phyloP scores from a whole-genome alignment of 2,329 filamentous ascomycete genomes.

The Diplodia intermedia region DNA sequence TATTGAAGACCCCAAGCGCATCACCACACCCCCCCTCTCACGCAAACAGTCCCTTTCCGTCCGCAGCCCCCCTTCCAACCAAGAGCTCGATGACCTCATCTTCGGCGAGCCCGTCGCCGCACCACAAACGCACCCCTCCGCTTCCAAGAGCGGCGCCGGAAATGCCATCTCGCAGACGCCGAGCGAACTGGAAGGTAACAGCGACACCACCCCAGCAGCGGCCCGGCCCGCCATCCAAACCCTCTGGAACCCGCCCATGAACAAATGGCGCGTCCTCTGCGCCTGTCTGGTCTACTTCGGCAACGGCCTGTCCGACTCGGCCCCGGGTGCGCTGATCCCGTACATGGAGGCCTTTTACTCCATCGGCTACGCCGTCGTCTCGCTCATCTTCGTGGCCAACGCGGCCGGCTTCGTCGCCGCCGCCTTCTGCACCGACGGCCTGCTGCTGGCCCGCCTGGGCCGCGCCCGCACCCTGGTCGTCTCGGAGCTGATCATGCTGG shows the following conservation, averaged over 20 bases:
- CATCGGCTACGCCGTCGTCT: slow-evolving; percentile 80
- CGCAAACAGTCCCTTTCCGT: slow-evolving; percentile 21
- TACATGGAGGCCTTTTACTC: slow-evolving; percentile 78
- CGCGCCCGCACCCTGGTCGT: slow-evolving; percentile 69
- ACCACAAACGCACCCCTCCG: background rate
- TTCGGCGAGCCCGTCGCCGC: slow-evolving; percentile 3
- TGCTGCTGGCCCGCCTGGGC: slow-evolving; percentile 69
- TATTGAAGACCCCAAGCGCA: slow-evolving; percentile 21
- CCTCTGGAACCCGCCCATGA: slow-evolving; percentile 67
- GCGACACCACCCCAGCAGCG: slow-evolving; percentile 56
- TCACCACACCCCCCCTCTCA: slow-evolving; percentile 9
- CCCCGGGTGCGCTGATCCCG: slow-evolving; percentile 79
- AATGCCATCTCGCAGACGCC: slow-evolving; percentile 35
- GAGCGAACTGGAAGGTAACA: slow-evolving; percentile 59
- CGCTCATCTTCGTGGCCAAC: slow-evolving; percentile 80
- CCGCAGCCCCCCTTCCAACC: slow-evolving; percentile 6
- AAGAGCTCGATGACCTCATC: slow-evolving; percentile 26
- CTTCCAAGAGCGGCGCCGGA: background rate
- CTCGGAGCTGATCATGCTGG: slow-evolving; percentile 62
- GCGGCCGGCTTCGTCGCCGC: slow-evolving; percentile 78
- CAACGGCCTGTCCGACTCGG: slow-evolving; percentile 72
- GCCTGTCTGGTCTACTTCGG: slow-evolving; percentile 71
- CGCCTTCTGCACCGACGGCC: slow-evolving; percentile 70
- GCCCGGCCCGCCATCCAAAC: slow-evolving; percentile 60
- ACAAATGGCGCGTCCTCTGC: slow-evolving; percentile 71